Base-by-base conservation (phyloP, 768 basidiomycete genomes). In the Rhizopogon rudus region DNA sequence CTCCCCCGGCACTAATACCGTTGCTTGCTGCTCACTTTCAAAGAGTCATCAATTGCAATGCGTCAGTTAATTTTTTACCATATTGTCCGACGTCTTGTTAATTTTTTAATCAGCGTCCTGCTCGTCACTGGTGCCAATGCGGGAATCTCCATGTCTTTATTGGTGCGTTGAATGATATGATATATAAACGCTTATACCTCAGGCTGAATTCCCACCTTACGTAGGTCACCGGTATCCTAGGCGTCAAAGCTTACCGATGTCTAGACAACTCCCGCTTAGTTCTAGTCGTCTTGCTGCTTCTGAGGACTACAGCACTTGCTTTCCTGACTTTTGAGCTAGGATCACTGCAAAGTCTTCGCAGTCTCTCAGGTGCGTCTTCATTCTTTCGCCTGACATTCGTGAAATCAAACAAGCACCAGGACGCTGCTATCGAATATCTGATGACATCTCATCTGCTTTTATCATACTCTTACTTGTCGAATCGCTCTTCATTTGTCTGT, bases 221-320 rank as follows among this genome's bases (percentile, higher is more conserved):
- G 55, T 37, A 86, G 86, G 76, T 86, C 41, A 77, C 82, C 0
- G 84, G 83, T 31, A 80, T 86, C 31, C 71, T 84, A 35, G 86
- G 86, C 13, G 71, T 81, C 61, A 88, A 88, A 64, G 83, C 81
- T 7, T 87, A 86, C 60, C 79, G 78, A 61, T 87, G 84, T 61
- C 68, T 86, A 58, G 77, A 82, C 64, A 78, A 80, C 55, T 78
- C 82, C n/a, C 74, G 74, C n/a, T 58, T 81, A 52, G 76, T 88
- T 51, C 71, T 81, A 13, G 58, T 73, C 20, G 61, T 75, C 16
- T 62, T 86, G 41, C 62, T 62, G 3, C 45, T 76, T 14, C 72
- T 84, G 20, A 77, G 78, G 54, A 60, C 68, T 22, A 72, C 75
- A 22, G 77, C 78, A 13, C 63, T 74, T 3, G 68, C 66, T 5